Conservation (phyloP, 78 protist species). For the Tieghemostelium lacteum region DNA sequence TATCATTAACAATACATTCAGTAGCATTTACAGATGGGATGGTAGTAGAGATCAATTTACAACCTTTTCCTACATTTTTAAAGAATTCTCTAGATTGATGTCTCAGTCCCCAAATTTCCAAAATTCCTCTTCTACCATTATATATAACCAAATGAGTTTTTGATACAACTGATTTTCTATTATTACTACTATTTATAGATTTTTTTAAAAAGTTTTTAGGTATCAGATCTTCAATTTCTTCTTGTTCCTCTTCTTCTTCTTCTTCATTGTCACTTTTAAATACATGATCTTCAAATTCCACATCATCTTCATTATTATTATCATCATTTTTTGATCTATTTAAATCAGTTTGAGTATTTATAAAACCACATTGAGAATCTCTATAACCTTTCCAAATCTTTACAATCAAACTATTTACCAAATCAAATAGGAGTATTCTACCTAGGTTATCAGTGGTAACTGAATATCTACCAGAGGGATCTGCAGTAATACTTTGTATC, state of each 20-base stretch:
- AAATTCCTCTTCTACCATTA: conserved; percentile 66
- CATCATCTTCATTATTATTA: conserved; percentile 31
- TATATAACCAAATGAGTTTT: conserved; percentile 47
- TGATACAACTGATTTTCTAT: too few relatives aligned
- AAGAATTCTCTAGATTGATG: conserved; percentile 44
- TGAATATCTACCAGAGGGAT: conserved; percentile 80
- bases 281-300: background rate
- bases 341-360: conserved; percentile 8
- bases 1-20: too few relatives aligned
- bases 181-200: background rate
- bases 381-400: conserved; percentile 90
- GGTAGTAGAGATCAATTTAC: conserved; percentile 33
- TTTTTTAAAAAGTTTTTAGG: conserved; percentile 54
- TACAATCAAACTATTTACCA: conserved; percentile 33
- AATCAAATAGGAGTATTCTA: conserved; percentile 78
- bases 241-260: background rate
- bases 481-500: conserved; percentile 7
- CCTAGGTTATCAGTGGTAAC: conserved; percentile 75
- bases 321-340: background rate
- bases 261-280: background rate
- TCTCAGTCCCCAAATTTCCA: conserved; percentile 78
- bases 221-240: conserved; percentile 47
- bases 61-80: conserved; percentile 66
- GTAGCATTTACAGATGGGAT: background rate
- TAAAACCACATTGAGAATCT: conserved; percentile 84